Evolutionary conservation across 306 rosid species (phyloP).

Genomic region (Mimosa pudica): DNA sequence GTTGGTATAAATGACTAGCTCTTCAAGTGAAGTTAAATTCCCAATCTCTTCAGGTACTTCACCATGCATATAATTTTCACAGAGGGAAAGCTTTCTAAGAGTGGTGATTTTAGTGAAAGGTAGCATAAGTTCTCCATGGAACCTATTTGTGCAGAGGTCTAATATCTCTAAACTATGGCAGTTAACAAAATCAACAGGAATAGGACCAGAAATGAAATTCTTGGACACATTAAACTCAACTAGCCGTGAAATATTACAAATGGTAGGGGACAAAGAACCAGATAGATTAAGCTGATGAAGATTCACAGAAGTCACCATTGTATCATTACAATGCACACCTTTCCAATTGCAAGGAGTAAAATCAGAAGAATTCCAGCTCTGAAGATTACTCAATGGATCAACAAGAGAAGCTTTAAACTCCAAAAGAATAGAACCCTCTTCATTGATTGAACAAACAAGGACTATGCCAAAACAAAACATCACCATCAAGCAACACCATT

Average conservation of each 20-base stretch:
- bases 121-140: conserved; percentile 53
- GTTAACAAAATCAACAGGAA: conserved; percentile 50
- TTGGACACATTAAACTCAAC: conserved; percentile 60
- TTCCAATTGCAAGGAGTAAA: conserved; percentile 73
- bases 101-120: conserved; percentile 49
- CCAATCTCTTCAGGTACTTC: conserved; percentile 58
- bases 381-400: conserved; percentile 54
- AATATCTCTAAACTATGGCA: conserved; percentile 60
- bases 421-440: conserved; percentile 64
- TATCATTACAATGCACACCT: conserved; percentile 58
- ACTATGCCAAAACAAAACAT: conserved; percentile 36
- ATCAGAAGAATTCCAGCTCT: conserved; percentile 59
- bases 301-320: conserved; percentile 60
- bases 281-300: conserved; percentile 56
- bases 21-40: conserved; percentile 57
- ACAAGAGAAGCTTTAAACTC: conserved; percentile 46
- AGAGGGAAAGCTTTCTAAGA: conserved; percentile 62
- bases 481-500: conserved; percentile 36
- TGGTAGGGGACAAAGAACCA: conserved; percentile 58
- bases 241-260: conserved; percentile 57
- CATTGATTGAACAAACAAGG: conserved; percentile 46
- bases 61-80: conserved; percentile 71
- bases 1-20: conserved; percentile 69
- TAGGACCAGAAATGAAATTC: conserved; percentile 62
- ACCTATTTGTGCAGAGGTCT: conserved; percentile 82